These are phyloP conservation scores for Apiotrichum akiyoshidainum DNA, from an alignment of 1,284 basidiomycete genomes.

Conservation along the genomic window DNA sequence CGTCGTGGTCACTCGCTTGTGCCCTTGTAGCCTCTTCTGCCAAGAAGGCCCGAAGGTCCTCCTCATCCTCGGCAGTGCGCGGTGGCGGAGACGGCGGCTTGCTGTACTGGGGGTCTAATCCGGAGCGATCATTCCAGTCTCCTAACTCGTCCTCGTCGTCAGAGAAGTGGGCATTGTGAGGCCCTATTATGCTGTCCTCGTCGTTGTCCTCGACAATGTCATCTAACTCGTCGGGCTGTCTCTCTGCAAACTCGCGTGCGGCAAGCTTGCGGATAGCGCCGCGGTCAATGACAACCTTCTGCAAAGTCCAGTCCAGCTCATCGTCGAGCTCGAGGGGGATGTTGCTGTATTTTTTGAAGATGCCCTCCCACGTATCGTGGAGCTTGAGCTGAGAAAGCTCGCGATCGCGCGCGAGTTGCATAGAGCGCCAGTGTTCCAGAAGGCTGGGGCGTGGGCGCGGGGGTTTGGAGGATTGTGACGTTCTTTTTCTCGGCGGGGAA, in stretches of 20 bases:
- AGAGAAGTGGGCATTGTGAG: slow-evolving; percentile 13
- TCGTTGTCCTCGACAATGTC: slow-evolving; percentile 8
- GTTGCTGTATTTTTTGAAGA: slow-evolving; percentile 41
- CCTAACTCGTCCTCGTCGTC: slow-evolving; percentile 41
- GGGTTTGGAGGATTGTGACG: background rate
- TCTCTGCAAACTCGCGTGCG: slow-evolving; percentile 22
- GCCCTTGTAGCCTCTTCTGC: slow-evolving; percentile 14
- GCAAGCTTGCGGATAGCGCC: slow-evolving; percentile 26
- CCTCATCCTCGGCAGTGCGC: slow-evolving; percentile 16
- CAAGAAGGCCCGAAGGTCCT: slow-evolving; percentile 30
- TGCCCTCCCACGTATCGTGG: slow-evolving; percentile 33
- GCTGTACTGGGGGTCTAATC: slow-evolving; percentile 28
- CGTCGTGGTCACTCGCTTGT: no score
- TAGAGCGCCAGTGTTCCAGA: background rate
- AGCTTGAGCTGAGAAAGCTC: background rate
- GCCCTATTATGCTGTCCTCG: background rate
- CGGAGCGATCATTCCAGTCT: slow-evolving; percentile 35
- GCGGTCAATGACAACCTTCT: slow-evolving; percentile 31
- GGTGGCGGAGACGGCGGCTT: background rate
- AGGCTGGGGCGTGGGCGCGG: background rate
- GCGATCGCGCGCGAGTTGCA: background rate
- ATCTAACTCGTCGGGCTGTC: slow-evolving; percentile 18
- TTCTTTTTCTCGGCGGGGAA: no score
- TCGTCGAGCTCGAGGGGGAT: slow-evolving; percentile 47
- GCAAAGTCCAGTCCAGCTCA: slow-evolving; percentile 44